Conservation (phyloP, 495 filamentous ascomycete genomes). For the Tuber aestivum region DNA sequence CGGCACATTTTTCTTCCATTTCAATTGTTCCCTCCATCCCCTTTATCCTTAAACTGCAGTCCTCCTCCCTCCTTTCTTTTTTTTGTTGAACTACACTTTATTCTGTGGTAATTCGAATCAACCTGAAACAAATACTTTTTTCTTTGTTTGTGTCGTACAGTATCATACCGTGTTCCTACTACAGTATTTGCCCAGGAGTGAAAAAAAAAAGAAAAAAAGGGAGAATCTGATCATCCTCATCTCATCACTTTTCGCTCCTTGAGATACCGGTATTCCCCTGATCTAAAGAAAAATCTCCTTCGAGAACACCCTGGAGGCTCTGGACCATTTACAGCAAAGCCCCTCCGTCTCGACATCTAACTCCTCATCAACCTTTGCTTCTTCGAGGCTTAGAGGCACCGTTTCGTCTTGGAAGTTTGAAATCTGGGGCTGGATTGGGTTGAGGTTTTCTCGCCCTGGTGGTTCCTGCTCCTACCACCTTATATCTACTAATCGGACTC, state of each 20-base stretch:
- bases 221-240: not conserved
- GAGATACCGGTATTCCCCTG: not conserved
- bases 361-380: not conserved
- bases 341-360: not conserved
- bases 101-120: not conserved
- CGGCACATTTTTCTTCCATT: not conserved
- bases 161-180: not conserved
- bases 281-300: not conserved
- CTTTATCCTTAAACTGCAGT: not conserved
- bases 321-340: not conserved
- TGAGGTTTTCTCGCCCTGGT: not conserved
- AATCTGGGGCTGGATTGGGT: not conserved
- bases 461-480: not conserved
- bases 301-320: not conserved
- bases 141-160: not conserved
- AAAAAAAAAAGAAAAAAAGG: not conserved
- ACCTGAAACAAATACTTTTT: not conserved
- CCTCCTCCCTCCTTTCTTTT: not conserved
- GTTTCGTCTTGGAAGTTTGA: not conserved
- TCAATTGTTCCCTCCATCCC: not conserved
- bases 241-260: not conserved
- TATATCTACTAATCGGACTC: not conserved
- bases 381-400: not conserved
- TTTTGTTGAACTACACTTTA: not conserved
- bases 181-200: not conserved